Percentiles rank a stretch among this genome's conserved stretches.
phyloP scores from a whole-genome alignment of 78 protist genomes.

The Dictyostelium discoideum region DNA sequence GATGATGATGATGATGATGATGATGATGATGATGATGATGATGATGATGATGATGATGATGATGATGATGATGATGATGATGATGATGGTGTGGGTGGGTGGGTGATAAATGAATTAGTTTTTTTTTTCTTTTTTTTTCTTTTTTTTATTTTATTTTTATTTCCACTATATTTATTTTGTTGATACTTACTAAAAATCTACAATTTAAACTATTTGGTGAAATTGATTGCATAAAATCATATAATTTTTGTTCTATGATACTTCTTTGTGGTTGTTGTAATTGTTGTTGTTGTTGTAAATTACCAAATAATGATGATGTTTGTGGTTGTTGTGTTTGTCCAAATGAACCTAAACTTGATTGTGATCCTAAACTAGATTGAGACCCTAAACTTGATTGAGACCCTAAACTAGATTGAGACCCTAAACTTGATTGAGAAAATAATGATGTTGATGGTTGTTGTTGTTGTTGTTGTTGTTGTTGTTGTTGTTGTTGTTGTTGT shows the following conservation, averaged over 20 bases:
- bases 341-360: background rate
- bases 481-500: background rate
- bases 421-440: slow-evolving; percentile 3
- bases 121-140: background rate
- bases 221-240: slow-evolving; percentile 42
- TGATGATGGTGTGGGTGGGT: no score
- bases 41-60: background rate
- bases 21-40: no score
- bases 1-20: background rate
- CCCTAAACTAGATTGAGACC: background rate
- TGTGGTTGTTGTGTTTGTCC: slow-evolving; percentile 34
- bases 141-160: background rate
- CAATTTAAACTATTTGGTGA: slow-evolving; percentile 41
- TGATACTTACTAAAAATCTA: slow-evolving; percentile 46
- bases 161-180: no score
- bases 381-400: slow-evolving; percentile 28
- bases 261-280: slow-evolving; percentile 17
- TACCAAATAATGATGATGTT: slow-evolving; percentile 8
- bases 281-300: slow-evolving; percentile 18
- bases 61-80: background rate
- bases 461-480: slow-evolving; percentile 19
- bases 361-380: background rate
- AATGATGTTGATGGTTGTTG: background rate
- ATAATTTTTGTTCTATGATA: slow-evolving; percentile 31
- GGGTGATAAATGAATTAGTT: background rate